Evolutionary conservation across 2,329 filamentous ascomycete genomes (phyloP).

Genomic region (Zymoseptoria pseudotritici): DNA sequence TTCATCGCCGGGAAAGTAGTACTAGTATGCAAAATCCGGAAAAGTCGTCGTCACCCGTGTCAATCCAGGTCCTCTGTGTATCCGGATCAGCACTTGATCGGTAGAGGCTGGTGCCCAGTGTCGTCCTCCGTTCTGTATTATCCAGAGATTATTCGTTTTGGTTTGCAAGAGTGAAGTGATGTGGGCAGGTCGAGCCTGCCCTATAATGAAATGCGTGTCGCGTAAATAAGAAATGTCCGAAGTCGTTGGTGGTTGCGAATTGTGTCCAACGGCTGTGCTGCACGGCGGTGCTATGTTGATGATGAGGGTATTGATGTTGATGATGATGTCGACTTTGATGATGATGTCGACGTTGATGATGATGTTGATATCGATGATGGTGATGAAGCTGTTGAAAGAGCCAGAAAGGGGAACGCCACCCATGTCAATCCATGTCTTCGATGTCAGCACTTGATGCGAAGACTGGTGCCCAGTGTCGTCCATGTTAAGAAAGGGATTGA

Average conservation of each 20-base stretch:
- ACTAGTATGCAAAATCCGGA: background rate
- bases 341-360: background rate
- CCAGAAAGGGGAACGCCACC: constrained; percentile 22
- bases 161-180: background rate
- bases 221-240: background rate
- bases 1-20: background rate
- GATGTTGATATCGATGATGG: constrained; percentile 12
- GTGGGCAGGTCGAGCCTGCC: background rate
- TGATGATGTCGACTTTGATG: background rate
- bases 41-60: constrained; percentile 17
- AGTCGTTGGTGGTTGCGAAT: background rate
- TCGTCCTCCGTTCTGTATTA: constrained; percentile 13
- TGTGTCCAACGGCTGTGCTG: background rate
- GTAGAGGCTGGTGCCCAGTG: constrained; percentile 28
- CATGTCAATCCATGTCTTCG: constrained; percentile 33
- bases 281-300: background rate
- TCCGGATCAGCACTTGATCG: constrained; percentile 29
- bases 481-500: constrained; percentile 4
- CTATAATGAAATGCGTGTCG: background rate
- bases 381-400: constrained; percentile 9
- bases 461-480: constrained; percentile 31
- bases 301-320: constrained; percentile 6
- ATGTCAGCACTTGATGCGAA: constrained; percentile 32
- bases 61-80: constrained; percentile 22
- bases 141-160: constrained; percentile 2